Base-by-base conservation (phyloP, 2,329 filamentous ascomycete genomes). In the Byssoonygena ceratinophila region DNA sequence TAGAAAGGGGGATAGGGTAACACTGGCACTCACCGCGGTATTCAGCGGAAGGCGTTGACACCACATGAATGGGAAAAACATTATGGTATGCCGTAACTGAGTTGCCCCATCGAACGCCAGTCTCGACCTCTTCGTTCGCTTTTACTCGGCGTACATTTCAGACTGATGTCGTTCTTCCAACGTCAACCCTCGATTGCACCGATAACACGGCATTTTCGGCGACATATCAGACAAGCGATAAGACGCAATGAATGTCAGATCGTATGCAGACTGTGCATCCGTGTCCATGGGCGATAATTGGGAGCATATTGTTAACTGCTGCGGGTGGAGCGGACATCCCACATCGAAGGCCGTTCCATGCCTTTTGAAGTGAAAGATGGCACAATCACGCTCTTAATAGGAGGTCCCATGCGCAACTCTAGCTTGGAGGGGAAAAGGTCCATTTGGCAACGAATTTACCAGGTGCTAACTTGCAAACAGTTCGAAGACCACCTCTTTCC, bases 111-210 rank as follows among this genome's bases (percentile, higher is more conserved):
- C 36, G 16, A n/a, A 37, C 23, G 31, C 32, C 37, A 22, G 41
- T 34, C 31, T 51, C 39, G 40, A 36, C 12, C 37, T 18, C 27
- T 39, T 18, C 46, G 22, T 16, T 12, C 20, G 6, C 40, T 18
- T 14, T 32, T 49, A n/a, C 29, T 37, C 52, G 34, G 52, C 49
- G 53, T 55, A 55, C 50, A 55, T 55, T 53, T 55, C 49, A 55
- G 54, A 47, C 54, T 52, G 53, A 43, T 37, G 37, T 49, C 53
- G 31, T 40, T 36, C 45, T 37, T 25, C 22, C 45, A 52, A 52
- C 50, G 32, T 52, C 50, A 46, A 41, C 50, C 50, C 43, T 52
- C 25, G 32, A 47, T 20, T 47, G 41, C 50, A 52, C 43, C 50
- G 18, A 52, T 46, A 52, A 5, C 14, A 11, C 22, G 18, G 20